These are phyloP conservation scores for Lobosporangium transversale DNA, from an alignment of 192 early-diverging fungal species.

Conservation along the genomic window DNA sequence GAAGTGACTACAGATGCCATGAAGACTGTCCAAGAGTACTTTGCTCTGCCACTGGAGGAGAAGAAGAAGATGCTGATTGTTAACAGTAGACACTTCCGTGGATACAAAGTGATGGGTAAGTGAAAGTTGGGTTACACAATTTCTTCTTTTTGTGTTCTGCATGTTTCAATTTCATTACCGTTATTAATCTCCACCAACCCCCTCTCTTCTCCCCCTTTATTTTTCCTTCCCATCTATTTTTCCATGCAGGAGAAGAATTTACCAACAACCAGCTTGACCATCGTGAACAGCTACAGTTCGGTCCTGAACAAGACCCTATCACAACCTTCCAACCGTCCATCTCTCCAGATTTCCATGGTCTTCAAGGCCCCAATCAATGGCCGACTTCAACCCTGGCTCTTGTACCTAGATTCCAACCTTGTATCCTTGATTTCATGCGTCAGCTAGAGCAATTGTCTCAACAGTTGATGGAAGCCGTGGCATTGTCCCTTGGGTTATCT, in stretches of 20 bases:
- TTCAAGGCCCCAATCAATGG: slow-evolving; percentile 72
- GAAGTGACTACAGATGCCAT: slow-evolving; percentile 52
- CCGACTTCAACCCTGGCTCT: slow-evolving; percentile 41
- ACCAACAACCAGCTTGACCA: slow-evolving; percentile 59
- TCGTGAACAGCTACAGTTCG: slow-evolving; percentile 70
- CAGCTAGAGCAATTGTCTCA: slow-evolving; percentile 57
- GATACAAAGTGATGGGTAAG: slow-evolving; percentile 60
- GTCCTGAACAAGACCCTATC: slow-evolving; percentile 50
- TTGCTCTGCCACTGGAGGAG: slow-evolving; percentile 64
- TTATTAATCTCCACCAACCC: neutral
- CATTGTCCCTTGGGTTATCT: slow-evolving; percentile 55
- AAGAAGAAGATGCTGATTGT: slow-evolving; percentile 65
- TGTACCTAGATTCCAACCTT: slow-evolving; percentile 57
- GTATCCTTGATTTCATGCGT: slow-evolving; percentile 49
- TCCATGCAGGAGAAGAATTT: slow-evolving; percentile 56
- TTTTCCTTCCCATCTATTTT: neutral
- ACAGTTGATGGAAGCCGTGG: slow-evolving; percentile 57
- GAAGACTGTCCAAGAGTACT: slow-evolving; percentile 53
- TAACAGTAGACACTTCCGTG: slow-evolving; percentile 67
- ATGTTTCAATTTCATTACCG: neutral
- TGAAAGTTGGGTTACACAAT: no score
- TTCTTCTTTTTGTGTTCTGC: neutral
- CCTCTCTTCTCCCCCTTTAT: neutral
- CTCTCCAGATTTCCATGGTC: slow-evolving; percentile 56
- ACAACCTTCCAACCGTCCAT: slow-evolving; percentile 14